Evolutionary conservation across 495 filamentous ascomycete species (phyloP).

Genomic region (Venustampulla echinocandica): DNA sequence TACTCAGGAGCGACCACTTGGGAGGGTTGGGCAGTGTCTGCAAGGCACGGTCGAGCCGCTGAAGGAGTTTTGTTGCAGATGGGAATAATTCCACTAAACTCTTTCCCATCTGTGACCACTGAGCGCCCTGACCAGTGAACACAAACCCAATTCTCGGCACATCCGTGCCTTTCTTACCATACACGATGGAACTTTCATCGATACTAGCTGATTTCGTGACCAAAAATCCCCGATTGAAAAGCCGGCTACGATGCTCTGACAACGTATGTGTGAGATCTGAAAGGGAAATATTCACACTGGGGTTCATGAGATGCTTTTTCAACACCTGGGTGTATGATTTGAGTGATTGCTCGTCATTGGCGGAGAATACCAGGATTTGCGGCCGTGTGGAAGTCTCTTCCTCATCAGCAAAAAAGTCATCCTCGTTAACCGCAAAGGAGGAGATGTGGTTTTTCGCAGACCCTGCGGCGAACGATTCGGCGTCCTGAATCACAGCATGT

Average conservation of each 20-base stretch:
- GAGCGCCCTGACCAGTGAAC: conserved; percentile 24
- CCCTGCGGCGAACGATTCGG: conserved; percentile 6
- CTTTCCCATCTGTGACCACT: conserved; percentile 51
- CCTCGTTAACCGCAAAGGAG: not conserved
- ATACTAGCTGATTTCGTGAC: conserved; percentile 2
- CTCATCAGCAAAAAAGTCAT: not conserved
- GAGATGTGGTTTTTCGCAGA: not conserved
- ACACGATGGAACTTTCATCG: not conserved
- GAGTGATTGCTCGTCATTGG: conserved; percentile 17
- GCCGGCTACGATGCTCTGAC: conserved; percentile 18
- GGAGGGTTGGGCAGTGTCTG: not conserved
- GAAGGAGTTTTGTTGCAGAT: conserved; percentile 27
- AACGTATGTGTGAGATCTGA: conserved; percentile 27
- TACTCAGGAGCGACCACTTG: not conserved
- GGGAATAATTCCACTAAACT: conserved; percentile 34
- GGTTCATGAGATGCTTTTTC: conserved; percentile 9
- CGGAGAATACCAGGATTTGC: conserved; percentile 12
- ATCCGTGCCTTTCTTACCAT: not conserved
- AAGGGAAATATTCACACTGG: conserved; percentile 14
- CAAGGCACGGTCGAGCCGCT: not conserved
- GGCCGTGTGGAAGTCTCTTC: conserved; percentile 5
- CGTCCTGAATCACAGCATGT: conserved; percentile 44
- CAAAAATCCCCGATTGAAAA: conserved; percentile 18
- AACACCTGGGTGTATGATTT: conserved; percentile 8
- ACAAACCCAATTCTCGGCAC: conserved; percentile 18